Base-by-base conservation (phyloP, 192 early-diverging fungal genomes). In the Coemansia sp. region DNA sequence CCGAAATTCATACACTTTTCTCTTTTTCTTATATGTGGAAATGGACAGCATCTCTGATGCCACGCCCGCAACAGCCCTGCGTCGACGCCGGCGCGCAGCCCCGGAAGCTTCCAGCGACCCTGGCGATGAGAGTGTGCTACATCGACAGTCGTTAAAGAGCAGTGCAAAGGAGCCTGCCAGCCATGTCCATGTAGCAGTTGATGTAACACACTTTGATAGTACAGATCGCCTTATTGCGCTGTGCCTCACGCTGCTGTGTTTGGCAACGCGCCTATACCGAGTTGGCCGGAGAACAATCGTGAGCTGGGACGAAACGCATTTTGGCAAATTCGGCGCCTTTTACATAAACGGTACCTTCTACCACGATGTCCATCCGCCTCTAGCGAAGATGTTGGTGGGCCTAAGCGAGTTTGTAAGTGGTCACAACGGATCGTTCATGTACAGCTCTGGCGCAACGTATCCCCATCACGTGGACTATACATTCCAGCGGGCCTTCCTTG, bases 361-460 rank as follows among this genome's bases (percentile, higher is more conserved):
- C 66, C 92, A 92, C 72, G 97, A 99, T 75, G 94, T 99, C 2
- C 97, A 99, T 67, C 95, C 97, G n/a, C 94, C 95, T 5, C 81
- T 98, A 48, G 90, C 88, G 49, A 92, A 92, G 73, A 90, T 90
- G 79, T 67, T 91, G 28, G 75, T 88, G 38, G 89, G 85, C 9
- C 61, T 91, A 44, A 60, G 85, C 49, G 89, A 86, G 38, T 57
- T 74, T 14, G 16, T 91, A 26, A 85, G 82, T 49, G 85, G 87
- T 1, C 86, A 83, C 82, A 85, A 91, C 64, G 88, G 87, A 14
- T 71, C 83, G 23, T 90, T 89, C 49, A 73, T 67, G 34, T 91
- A 88, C 62, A 77, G 82, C 31, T 82, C 76, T 8, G 91, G 90
- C 8, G 66, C 67, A 0, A 31, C 59, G 28, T 90, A 88, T 62